phyloP scores from a whole-genome alignment of 192 early-diverging fungal species.

The Backusella westeae region DNA sequence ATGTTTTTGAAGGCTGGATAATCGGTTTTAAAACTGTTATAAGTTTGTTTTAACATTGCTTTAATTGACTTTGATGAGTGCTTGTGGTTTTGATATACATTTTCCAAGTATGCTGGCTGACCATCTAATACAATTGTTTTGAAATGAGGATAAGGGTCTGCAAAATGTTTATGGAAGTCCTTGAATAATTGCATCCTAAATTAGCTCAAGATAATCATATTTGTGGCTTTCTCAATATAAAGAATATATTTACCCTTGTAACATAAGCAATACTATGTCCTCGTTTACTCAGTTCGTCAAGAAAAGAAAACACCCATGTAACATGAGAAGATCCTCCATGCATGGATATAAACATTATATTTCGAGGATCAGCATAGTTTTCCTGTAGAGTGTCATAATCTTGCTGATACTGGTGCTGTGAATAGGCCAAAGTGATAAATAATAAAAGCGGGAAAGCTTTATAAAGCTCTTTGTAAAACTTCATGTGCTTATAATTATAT shows the following conservation, averaged over 20 bases:
- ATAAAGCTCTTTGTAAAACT: not conserved
- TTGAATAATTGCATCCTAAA: not conserved
- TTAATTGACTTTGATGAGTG: not conserved
- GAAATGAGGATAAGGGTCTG: slow-evolving; percentile 11
- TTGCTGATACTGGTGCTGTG: not conserved
- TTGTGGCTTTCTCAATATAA: too few species aligned
- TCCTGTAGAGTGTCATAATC: not conserved
- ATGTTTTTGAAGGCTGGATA: not conserved
- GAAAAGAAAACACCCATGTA: slow-evolving; percentile 25
- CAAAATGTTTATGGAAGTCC: slow-evolving; percentile 7
- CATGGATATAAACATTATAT: not conserved
- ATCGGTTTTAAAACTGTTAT: not conserved
- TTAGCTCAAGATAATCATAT: not conserved
- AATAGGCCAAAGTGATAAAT: not conserved
- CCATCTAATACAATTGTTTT: slow-evolving; percentile 9
- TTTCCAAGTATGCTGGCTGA: not conserved
- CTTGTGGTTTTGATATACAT: not conserved
- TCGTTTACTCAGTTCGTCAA: slow-evolving; percentile 7
- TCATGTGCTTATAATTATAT: not conserved
- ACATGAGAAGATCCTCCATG: slow-evolving; percentile 24
- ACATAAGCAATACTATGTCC: slow-evolving; percentile 26
- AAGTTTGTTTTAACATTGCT: not conserved
- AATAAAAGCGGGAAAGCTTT: not conserved
- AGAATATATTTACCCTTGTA: not conserved
- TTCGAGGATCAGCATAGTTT: not conserved